phyloP scores from a whole-genome alignment of 345 rosid genomes.

The Linum usitatissimum region DNA sequence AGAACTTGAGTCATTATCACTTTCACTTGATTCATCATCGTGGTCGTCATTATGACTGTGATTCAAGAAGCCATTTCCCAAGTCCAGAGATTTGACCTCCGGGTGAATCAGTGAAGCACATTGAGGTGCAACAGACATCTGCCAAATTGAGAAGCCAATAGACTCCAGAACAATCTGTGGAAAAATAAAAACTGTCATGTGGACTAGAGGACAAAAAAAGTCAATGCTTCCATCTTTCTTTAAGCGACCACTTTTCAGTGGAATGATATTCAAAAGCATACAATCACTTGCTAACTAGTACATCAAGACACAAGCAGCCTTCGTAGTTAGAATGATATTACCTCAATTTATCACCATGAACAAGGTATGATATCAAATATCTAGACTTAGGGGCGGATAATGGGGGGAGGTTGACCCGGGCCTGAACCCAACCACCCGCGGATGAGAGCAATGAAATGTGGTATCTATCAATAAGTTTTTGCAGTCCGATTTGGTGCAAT shows the following conservation, averaged over 20 bases:
- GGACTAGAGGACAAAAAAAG: background rate
- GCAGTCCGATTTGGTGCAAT: no score
- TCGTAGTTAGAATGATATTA: background rate
- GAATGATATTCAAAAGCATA: no score
- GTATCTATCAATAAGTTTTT: no score
- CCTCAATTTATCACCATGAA: background rate
- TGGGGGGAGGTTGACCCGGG: no score
- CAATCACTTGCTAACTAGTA: background rate
- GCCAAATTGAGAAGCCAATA: slow-evolving; percentile 81
- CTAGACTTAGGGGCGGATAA: no score
- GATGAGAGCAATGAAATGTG: no score
- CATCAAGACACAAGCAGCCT: background rate
- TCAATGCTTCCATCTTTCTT: background rate
- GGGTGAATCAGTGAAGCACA: slow-evolving; percentile 10
- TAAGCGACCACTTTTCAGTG: no score
- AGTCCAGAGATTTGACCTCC: slow-evolving; percentile 23
- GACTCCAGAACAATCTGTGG: slow-evolving; percentile 65
- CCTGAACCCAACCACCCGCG: no score
- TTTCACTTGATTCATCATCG: slow-evolving; percentile 41
- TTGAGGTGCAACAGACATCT: slow-evolving; percentile 62
- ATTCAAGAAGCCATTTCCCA: slow-evolving; percentile 44
- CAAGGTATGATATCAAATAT: no score
- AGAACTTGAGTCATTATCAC: slow-evolving; percentile 43
- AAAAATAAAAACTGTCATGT: background rate
- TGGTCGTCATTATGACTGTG: slow-evolving; percentile 25